phyloP scores from a whole-genome alignment of 495 filamentous ascomycete species.

The Daldinia bambusicola region DNA sequence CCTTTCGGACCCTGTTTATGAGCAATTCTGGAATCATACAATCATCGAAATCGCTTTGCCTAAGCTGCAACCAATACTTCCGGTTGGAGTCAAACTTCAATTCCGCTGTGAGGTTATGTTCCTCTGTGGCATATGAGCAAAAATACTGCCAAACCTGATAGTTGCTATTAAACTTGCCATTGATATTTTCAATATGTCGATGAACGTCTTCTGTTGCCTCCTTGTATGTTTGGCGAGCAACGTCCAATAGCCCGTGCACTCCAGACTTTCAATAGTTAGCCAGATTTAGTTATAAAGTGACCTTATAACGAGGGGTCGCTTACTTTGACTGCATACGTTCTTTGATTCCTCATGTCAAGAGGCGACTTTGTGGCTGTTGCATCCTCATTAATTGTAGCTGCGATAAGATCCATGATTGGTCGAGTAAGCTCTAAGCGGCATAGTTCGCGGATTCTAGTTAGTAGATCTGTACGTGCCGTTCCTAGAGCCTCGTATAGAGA shows the following conservation, averaged over 20 bases:
- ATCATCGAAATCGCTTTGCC: conserved; percentile 69
- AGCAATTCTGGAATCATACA: conserved; percentile 73
- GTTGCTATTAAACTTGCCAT: conserved; percentile 55
- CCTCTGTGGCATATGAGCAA: conserved; percentile 53
- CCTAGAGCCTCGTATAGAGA: conserved; percentile 74
- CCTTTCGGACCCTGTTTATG: conserved; percentile 79
- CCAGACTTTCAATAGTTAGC: conserved; percentile 66
- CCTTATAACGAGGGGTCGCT: conserved; percentile 12
- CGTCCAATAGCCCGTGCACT: conserved; percentile 86
- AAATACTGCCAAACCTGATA: not conserved
- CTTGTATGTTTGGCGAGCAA: conserved; percentile 86
- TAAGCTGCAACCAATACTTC: conserved; percentile 82
- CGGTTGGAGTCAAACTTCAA: conserved; percentile 79
- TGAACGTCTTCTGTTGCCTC: conserved; percentile 81
- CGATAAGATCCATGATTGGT: conserved; percentile 71
- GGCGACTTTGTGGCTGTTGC: conserved; percentile 80
- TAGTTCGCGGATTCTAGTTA: conserved; percentile 72
- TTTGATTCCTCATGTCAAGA: conserved; percentile 88
- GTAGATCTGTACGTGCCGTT: conserved; percentile 70
- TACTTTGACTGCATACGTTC: conserved; percentile 91
- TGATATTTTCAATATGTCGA: conserved; percentile 72
- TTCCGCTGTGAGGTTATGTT: conserved; percentile 69
- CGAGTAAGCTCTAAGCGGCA: conserved; percentile 71
- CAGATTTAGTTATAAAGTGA: conserved; percentile 4
- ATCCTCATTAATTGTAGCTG: conserved; percentile 80